A percentile compares a stretch with the other conserved stretches of the same genome.
Conservation (phyloP, 2,329 filamentous ascomycete genomes). For the Clonostachys byssicola region DNA sequence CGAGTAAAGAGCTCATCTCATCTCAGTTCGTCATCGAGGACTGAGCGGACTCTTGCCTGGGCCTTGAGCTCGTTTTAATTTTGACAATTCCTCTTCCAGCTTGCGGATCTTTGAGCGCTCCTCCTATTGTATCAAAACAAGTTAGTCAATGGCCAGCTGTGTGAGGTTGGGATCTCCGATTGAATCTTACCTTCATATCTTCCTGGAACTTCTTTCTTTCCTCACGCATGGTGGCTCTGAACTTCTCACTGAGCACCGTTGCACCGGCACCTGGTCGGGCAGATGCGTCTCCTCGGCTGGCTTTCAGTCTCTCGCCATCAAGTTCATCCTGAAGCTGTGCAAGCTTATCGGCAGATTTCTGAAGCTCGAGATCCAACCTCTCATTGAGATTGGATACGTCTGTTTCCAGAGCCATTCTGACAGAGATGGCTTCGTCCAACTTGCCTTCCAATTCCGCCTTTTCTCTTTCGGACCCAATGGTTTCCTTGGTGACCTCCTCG, state of each 20-base stretch:
- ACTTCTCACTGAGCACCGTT: slow-evolving; percentile 51
- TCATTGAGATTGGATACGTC: slow-evolving; percentile 28
- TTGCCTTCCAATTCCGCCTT: slow-evolving; percentile 38
- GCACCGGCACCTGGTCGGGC: slow-evolving; percentile 36
- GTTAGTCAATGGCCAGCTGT: slow-evolving; percentile 15
- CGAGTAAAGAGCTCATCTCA: too few species aligned
- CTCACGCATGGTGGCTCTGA: slow-evolving; percentile 50
- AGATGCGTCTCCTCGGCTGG: slow-evolving; percentile 22
- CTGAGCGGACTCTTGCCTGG: slow-evolving; percentile 37
- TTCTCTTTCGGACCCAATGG: slow-evolving; percentile 43
- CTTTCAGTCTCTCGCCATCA: slow-evolving; percentile 44
- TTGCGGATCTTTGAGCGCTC: slow-evolving; percentile 42
- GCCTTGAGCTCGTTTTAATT: slow-evolving; percentile 34
- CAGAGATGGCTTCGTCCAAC: slow-evolving; percentile 31
- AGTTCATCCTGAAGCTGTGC: slow-evolving; percentile 43
- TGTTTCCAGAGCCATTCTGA: slow-evolving; percentile 27
- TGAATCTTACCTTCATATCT: slow-evolving; percentile 39
- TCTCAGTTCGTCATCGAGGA: slow-evolving; percentile 15
- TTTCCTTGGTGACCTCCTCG: slow-evolving; percentile 49
- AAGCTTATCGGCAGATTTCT: slow-evolving; percentile 26
- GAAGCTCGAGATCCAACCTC: slow-evolving; percentile 35
- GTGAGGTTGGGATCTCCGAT: not conserved
- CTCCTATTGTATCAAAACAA: slow-evolving; percentile 26
- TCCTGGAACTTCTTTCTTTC: slow-evolving; percentile 54
- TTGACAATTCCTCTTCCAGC: slow-evolving; percentile 45